These are phyloP conservation scores for Geoglossum cookeanum DNA, from an alignment of 2,329 filamentous ascomycete species.

Conservation along the genomic window DNA sequence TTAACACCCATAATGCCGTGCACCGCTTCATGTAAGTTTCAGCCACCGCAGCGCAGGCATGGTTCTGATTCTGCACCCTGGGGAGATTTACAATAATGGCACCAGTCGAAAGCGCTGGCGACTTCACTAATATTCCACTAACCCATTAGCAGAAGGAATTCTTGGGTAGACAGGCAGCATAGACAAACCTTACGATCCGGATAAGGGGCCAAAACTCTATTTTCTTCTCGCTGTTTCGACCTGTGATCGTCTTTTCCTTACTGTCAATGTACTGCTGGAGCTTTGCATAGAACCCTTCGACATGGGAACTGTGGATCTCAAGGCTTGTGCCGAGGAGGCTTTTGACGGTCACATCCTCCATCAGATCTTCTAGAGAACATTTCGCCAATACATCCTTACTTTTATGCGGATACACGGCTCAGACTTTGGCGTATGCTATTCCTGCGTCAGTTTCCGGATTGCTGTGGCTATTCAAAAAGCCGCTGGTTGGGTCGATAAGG, in stretches of 20 bases:
- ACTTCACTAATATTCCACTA: conserved; percentile 30
- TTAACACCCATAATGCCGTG: conserved; percentile 40
- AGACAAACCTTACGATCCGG: conserved; percentile 16
- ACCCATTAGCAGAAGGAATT: neutral
- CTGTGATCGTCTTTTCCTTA: too few species aligned
- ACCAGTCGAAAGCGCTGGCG: conserved; percentile 31
- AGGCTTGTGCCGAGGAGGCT: conserved; percentile 28
- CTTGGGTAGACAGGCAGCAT: neutral
- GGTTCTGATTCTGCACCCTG: conserved; percentile 39
- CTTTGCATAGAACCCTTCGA: conserved; percentile 24
- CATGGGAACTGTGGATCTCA: conserved; percentile 20
- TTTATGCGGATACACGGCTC: conserved; percentile 27
- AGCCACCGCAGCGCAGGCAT: conserved; percentile 37
- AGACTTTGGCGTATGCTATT: conserved; percentile 31
- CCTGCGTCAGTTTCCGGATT: conserved; percentile 28
- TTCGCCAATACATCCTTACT: conserved; percentile 23
- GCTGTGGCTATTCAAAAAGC: conserved; percentile 18
- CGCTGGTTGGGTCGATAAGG: conserved; percentile 23
- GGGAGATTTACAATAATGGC: conserved; percentile 39
- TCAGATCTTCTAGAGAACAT: conserved; percentile 22
- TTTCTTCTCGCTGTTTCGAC: conserved; percentile 18
- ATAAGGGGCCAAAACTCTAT: conserved; percentile 25
- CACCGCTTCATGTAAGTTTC: conserved; percentile 41
- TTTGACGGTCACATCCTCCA: conserved; percentile 21
- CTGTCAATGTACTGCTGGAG: conserved; percentile 31